Percentiles rank a stretch among this genome's conserved stretches.
These are phyloP conservation scores for Hortiboletus flavorubellus DNA, from an alignment of 768 basidiomycete species.

Conservation along the genomic window DNA sequence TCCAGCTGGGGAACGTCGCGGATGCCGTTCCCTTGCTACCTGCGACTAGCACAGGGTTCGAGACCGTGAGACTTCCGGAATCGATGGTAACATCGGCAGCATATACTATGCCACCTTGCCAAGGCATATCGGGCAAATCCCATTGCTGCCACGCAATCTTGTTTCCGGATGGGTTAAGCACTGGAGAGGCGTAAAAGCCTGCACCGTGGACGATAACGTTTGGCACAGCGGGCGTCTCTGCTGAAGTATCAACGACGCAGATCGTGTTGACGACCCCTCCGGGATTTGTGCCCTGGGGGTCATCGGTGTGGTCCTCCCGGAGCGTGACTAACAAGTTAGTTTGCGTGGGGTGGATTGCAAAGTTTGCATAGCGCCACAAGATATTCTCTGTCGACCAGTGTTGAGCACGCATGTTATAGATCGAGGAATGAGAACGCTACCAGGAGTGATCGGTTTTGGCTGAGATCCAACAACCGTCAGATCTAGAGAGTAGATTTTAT, in stretches of 20 bases:
- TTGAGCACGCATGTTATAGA: background rate
- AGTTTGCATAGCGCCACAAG: slow-evolving; percentile 44
- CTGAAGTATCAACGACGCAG: slow-evolving; percentile 46
- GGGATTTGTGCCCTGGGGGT: slow-evolving; percentile 25
- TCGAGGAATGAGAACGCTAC: slow-evolving; percentile 33
- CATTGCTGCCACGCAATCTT: slow-evolving; percentile 60
- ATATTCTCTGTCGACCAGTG: slow-evolving; percentile 13
- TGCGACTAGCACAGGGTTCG: slow-evolving; percentile 39
- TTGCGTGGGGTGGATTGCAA: slow-evolving; percentile 51
- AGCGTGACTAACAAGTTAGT: slow-evolving; percentile 52
- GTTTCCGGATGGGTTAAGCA: slow-evolving; percentile 54
- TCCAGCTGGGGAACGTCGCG: slow-evolving; percentile 33
- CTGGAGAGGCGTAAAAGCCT: slow-evolving; percentile 64
- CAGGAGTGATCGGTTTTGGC: slow-evolving; percentile 41
- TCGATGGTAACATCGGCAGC: slow-evolving; percentile 39
- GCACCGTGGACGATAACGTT: slow-evolving; percentile 45
- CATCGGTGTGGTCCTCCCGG: slow-evolving; percentile 62
- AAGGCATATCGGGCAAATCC: slow-evolving; percentile 66
- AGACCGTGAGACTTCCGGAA: slow-evolving; percentile 17
- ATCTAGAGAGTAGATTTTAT: slow-evolving; percentile 42
- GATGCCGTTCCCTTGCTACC: slow-evolving; percentile 42
- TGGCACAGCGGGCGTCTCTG: slow-evolving; percentile 33
- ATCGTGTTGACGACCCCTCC: slow-evolving; percentile 44
- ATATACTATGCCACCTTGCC: slow-evolving; percentile 55
- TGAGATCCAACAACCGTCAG: no score